These are phyloP conservation scores for Picea sitchensis DNA, from an alignment of 75 land plant species.

Conservation along the genomic window DNA sequence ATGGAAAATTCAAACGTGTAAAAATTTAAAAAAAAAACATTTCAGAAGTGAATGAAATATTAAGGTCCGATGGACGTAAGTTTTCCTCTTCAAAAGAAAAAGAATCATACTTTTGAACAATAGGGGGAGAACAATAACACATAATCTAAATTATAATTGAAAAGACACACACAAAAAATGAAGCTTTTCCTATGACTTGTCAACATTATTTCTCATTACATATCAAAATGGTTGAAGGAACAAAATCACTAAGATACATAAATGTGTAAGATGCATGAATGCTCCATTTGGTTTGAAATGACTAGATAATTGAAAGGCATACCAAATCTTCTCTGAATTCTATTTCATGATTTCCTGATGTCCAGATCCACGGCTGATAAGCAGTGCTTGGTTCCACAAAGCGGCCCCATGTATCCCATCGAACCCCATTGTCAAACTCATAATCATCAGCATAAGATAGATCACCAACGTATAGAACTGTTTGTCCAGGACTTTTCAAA, in stretches of 20 bases:
- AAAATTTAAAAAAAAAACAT: neutral
- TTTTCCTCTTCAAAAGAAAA: neutral
- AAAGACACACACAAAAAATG: neutral
- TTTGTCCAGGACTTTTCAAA: conserved; percentile 59
- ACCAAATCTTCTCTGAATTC: conserved; percentile 4
- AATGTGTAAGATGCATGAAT: neutral
- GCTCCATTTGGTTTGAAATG: neutral
- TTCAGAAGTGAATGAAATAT: neutral
- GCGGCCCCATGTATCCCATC: conserved; percentile 96
- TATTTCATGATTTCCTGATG: conserved; percentile 73
- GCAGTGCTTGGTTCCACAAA: conserved; percentile 77
- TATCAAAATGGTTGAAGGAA: neutral
- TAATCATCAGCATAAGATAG: conserved; percentile 93
- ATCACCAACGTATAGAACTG: conserved; percentile 85
- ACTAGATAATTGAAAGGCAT: neutral
- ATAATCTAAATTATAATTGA: neutral
- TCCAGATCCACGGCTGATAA: conserved; percentile 99
- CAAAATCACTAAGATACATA: neutral
- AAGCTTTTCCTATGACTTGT: neutral
- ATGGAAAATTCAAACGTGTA: neutral
- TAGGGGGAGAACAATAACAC: neutral
- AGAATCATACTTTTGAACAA: neutral
- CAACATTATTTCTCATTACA: neutral
- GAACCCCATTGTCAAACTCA: conserved; percentile 51
- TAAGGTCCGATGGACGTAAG: neutral